phyloP scores from a whole-genome alignment of 2,329 filamentous ascomycete species.

The Fusarium sp. region DNA sequence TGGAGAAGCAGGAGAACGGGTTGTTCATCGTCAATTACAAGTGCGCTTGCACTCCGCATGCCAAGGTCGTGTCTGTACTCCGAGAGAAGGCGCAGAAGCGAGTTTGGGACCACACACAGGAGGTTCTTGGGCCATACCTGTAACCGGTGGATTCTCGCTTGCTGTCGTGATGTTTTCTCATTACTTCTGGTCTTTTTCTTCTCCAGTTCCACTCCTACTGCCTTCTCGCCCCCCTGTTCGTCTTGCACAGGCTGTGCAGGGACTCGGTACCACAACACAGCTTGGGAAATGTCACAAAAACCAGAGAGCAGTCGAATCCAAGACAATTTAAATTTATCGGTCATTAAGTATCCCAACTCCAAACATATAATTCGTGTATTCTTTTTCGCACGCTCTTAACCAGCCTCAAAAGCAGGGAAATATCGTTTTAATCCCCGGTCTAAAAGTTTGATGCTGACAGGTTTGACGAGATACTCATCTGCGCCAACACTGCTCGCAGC shows the following conservation, averaged over 20 bases:
- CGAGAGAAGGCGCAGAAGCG: slow-evolving; percentile 45
- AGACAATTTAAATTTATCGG: neutral
- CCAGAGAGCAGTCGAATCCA: no score
- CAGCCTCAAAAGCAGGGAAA: slow-evolving; percentile 27
- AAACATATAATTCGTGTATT: neutral
- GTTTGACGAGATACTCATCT: slow-evolving; percentile 42
- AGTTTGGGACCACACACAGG: slow-evolving; percentile 50
- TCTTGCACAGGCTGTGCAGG: neutral
- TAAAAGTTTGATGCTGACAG: slow-evolving; percentile 35
- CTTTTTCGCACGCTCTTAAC: neutral
- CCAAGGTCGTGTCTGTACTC: slow-evolving; percentile 42
- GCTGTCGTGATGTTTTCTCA: no score
- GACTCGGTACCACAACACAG: neutral
- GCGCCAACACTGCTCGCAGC: slow-evolving; percentile 35
- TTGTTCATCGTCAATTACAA: slow-evolving; percentile 50
- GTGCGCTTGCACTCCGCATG: slow-evolving; percentile 48
- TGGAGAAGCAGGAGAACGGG: slow-evolving; percentile 40
- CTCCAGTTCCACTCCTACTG: no score
- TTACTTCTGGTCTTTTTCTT: neutral
- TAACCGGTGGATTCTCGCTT: neutral
- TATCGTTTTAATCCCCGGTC: slow-evolving; percentile 27
- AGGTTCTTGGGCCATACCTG: slow-evolving; percentile 42
- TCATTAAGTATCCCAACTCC: neutral
- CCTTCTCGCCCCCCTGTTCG: neutral
- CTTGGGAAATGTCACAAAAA: neutral